Conservation (phyloP, 2,329 filamentous ascomycete species). For the Pyrenochaeta sp. region DNA sequence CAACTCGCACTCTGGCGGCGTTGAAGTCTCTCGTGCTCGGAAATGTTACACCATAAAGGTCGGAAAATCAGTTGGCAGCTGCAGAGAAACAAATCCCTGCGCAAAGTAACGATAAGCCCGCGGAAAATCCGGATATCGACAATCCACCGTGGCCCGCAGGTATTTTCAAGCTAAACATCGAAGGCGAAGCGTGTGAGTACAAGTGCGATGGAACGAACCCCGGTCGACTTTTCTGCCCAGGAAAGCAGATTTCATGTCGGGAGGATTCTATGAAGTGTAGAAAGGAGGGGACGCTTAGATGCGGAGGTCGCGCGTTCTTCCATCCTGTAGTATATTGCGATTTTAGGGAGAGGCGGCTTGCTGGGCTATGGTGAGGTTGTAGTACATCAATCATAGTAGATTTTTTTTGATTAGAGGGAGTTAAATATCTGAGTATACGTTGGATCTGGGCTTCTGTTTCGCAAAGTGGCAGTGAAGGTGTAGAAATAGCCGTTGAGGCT, state of each 20-base stretch:
- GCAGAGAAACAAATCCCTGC: conserved; percentile 5
- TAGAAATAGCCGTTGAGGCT: too few relatives aligned
- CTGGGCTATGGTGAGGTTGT: background rate
- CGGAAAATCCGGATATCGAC: conserved; percentile 1
- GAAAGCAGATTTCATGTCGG: conserved; percentile 9
- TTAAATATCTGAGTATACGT: too few relatives aligned
- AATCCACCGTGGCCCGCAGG: conserved; percentile 17
- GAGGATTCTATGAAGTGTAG: conserved; percentile 13
- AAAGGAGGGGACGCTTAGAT: conserved; percentile 8
- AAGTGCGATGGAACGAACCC: conserved; percentile 19
- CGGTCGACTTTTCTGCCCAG: conserved; percentile 14
- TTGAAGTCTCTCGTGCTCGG: conserved; percentile 5
- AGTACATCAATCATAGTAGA: background rate
- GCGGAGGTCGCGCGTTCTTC: conserved; percentile 3
- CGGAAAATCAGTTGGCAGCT: conserved; percentile 14
- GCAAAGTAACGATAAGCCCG: conserved; percentile 2
- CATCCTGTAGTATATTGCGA: conserved; percentile 15
- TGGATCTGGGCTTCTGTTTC: too few relatives aligned
- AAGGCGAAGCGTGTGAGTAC: conserved; percentile 15
- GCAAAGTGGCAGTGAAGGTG: too few relatives aligned
- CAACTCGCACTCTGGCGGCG: conserved; percentile 11
- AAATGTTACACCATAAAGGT: conserved; percentile 13
- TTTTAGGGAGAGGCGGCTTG: too few relatives aligned
- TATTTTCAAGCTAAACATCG: conserved; percentile 15
- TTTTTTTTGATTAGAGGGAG: too few relatives aligned